phyloP scores from a whole-genome alignment of 1,139 yeast genomes.

The Scheffersomyces insectosa region DNA sequence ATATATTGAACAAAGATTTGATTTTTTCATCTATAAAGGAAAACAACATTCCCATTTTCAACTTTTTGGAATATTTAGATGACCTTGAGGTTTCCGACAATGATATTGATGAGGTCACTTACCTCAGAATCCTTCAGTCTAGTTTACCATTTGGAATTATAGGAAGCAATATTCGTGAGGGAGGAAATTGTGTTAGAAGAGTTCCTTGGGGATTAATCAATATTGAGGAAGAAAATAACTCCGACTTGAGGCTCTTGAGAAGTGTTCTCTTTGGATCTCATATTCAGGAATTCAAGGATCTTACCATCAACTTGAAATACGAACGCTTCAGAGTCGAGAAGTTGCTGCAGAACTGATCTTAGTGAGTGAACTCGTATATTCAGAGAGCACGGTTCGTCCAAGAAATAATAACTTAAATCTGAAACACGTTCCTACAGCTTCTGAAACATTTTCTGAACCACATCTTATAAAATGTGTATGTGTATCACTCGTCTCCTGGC shows the following conservation, averaged over 20 bases:
- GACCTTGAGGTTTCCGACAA: constrained; percentile 1
- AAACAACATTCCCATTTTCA: constrained; percentile 49
- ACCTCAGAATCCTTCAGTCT: constrained; percentile 9
- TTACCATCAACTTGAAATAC: constrained; percentile 13
- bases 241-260: constrained; percentile 13
- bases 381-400: too few species aligned
- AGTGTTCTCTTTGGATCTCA: constrained; percentile 15
- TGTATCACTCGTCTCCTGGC: too few species aligned
- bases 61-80: constrained; percentile 29
- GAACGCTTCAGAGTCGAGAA: constrained; percentile 12
- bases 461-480: too few species aligned
- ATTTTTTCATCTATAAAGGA: constrained; percentile 45
- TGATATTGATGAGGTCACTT: constrained; percentile 9
- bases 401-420: too few species aligned
- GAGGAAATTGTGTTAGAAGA: constrained; percentile 5
- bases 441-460: too few species aligned
- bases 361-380: too few species aligned
- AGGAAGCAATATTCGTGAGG: constrained; percentile 7
- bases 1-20: constrained; percentile 40
- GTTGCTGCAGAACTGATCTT: constrained; percentile 1
- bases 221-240: constrained; percentile 8
- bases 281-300: constrained; percentile 16
- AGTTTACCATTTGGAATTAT: constrained; percentile 14
- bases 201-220: constrained; percentile 14
- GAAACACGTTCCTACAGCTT: too few species aligned